Evolutionary conservation across 2,329 filamentous ascomycete species (phyloP).

Genomic region (Elsinoe australis): DNA sequence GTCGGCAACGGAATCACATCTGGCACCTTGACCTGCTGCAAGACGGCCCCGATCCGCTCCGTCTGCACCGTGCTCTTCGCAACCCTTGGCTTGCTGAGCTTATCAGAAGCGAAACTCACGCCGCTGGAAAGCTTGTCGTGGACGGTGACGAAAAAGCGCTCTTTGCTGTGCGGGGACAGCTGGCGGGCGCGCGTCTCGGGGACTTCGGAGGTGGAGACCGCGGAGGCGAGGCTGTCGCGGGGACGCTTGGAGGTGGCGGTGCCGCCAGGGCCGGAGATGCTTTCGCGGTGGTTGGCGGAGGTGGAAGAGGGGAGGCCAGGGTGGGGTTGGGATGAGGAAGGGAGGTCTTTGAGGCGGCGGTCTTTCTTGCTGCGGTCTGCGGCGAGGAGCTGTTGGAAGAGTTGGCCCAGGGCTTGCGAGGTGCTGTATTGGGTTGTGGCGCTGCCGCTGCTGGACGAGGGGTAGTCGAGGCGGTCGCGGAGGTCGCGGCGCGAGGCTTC

Average conservation of each 20-base stretch:
- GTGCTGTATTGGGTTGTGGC: slow-evolving; percentile 65
- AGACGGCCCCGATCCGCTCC: slow-evolving; percentile 62
- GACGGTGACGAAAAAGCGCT: slow-evolving; percentile 68
- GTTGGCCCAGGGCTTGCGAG: slow-evolving; percentile 67
- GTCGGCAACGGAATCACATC: slow-evolving; percentile 67
- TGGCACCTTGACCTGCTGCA: slow-evolving; percentile 64
- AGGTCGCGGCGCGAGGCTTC: slow-evolving; percentile 83
- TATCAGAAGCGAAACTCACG: slow-evolving; percentile 82
- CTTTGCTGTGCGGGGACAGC: slow-evolving; percentile 70
- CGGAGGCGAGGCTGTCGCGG: slow-evolving; percentile 37
- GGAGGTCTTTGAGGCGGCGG: slow-evolving; percentile 38
- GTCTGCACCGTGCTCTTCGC: slow-evolving; percentile 72
- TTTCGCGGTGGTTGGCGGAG: slow-evolving; percentile 41
- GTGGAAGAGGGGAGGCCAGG: slow-evolving; percentile 24
- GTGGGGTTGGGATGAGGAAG: slow-evolving; percentile 20
- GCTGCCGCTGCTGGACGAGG: slow-evolving; percentile 58
- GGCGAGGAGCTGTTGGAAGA: slow-evolving; percentile 74
- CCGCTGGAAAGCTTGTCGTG: slow-evolving; percentile 72
- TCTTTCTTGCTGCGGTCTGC: slow-evolving; percentile 87
- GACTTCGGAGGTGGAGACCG: slow-evolving; percentile 27
- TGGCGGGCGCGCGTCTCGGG: slow-evolving; percentile 36
- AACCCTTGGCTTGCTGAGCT: slow-evolving; percentile 67
- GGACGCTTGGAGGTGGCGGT: slow-evolving; percentile 27
- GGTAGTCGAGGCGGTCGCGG: slow-evolving; percentile 79
- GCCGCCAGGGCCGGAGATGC: slow-evolving; percentile 30